Conservation (phyloP, 2,329 filamentous ascomycete species). For the Pestalotiopsis sp. region DNA sequence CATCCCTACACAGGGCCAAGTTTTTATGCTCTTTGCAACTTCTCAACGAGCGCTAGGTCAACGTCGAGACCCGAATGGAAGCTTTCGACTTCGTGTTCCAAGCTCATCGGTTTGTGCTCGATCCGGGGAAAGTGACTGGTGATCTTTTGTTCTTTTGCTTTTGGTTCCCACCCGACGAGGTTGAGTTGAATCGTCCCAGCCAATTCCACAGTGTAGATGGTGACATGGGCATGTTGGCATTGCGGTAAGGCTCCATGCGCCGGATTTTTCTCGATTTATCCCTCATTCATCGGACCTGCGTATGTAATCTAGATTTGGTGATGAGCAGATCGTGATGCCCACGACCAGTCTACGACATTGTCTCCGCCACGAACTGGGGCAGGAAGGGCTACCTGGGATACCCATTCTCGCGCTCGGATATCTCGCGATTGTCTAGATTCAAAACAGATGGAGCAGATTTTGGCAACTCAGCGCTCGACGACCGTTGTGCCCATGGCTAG, state of each 20-base stretch:
- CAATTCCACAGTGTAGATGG: not conserved
- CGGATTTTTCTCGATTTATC: not conserved
- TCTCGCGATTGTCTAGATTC: not conserved
- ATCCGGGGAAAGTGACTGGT: not conserved
- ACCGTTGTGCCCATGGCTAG: not conserved
- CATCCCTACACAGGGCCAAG: conserved; percentile 4
- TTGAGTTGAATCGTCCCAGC: no score
- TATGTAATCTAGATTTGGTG: not conserved
- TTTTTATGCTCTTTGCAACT: not conserved
- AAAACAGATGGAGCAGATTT: not conserved
- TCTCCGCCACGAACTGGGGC: not conserved
- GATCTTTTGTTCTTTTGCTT: not conserved
- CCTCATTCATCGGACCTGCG: not conserved
- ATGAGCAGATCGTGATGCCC: not conserved
- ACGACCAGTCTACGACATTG: not conserved
- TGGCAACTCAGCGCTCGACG: not conserved
- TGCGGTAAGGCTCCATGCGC: not conserved
- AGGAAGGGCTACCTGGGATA: not conserved
- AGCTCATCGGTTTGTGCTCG: not conserved
- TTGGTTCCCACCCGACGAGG: no score
- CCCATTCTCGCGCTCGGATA: not conserved
- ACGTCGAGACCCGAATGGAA: not conserved
- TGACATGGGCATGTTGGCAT: not conserved
- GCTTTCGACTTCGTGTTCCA: not conserved
- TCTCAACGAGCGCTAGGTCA: not conserved